These are phyloP conservation scores for Silene uniflora DNA, from an alignment of 148 eudicot species.

Conservation along the genomic window DNA sequence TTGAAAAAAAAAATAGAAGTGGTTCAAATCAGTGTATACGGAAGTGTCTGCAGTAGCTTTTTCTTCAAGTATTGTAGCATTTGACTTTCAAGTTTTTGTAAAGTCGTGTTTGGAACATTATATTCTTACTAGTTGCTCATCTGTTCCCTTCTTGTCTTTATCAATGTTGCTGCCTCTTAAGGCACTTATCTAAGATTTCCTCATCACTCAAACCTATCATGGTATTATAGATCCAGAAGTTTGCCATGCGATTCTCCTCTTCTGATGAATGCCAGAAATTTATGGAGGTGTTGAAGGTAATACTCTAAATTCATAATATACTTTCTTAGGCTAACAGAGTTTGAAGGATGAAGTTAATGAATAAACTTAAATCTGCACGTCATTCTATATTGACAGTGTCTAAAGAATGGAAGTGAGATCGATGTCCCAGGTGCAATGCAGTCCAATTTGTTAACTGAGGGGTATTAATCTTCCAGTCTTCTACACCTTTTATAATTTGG, in stretches of 20 bases:
- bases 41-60: neutral
- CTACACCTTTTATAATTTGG: neutral
- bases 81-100: neutral
- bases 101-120: neutral
- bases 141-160: neutral
- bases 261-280: slow-evolving; percentile 18
- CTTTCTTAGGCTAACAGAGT: neutral
- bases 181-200: neutral
- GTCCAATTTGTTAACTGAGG: neutral
- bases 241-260: slow-evolving; percentile 25
- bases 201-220: neutral
- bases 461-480: slow-evolving; percentile 21
- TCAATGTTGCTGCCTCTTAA: neutral
- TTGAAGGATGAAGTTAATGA: too few species aligned
- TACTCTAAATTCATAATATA: neutral
- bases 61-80: neutral
- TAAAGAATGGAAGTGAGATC: slow-evolving; percentile 11
- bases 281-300: slow-evolving; percentile 25
- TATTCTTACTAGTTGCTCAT: neutral
- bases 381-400: slow-evolving; percentile 7
- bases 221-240: slow-evolving; percentile 30
- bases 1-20: neutral
- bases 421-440: neutral
- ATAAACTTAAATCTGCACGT: slow-evolving; percentile 4
- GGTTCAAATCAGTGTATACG: neutral